Evolutionary conservation across 352 stramenopile genomes (phyloP).

Genomic region (Phytophthora constricta): DNA sequence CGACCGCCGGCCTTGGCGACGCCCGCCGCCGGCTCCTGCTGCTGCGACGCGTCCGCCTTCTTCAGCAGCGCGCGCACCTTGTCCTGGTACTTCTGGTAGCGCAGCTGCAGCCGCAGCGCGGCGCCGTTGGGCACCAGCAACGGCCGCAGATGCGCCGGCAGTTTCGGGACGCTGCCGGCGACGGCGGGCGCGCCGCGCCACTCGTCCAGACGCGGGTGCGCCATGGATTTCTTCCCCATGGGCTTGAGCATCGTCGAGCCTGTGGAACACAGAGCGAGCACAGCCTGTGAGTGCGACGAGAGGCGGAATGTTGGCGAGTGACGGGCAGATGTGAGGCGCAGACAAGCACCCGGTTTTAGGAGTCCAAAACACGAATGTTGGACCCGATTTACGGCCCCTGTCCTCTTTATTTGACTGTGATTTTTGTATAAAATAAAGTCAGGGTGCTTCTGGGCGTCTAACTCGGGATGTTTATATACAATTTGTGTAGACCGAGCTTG

Average conservation of each 20-base stretch:
- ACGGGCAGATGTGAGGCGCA: not conserved
- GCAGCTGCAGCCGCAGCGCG: conserved; percentile 71
- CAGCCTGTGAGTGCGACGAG: too few relatives aligned
- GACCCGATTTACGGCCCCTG: too few relatives aligned
- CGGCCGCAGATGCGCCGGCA: conserved; percentile 34
- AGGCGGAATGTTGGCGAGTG: not conserved
- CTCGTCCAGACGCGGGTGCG: conserved; percentile 35
- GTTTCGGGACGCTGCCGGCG: conserved; percentile 26
- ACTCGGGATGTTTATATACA: too few relatives aligned
- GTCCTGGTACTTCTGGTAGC: conserved; percentile 77
- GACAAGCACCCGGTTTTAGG: not conserved
- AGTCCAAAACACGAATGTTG: too few relatives aligned
- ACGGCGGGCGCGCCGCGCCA: conserved; percentile 24
- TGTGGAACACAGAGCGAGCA: too few relatives aligned
- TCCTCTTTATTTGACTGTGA: too few relatives aligned
- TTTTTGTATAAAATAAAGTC: too few relatives aligned
- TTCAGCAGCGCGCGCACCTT: conserved; percentile 69
- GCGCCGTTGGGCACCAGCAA: conserved; percentile 50
- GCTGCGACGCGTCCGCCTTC: conserved; percentile 49
- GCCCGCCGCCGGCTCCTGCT: conserved; percentile 33
- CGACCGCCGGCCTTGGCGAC: conserved; percentile 33
- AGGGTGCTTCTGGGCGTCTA: too few relatives aligned
- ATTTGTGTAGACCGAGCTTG: too few relatives aligned
- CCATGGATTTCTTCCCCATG: conserved; percentile 49
- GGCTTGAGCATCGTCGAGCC: conserved; percentile 47